Evolutionary conservation across 1,139 yeast species (phyloP).

Genomic region (Zhuliangozyma blackwelliae): DNA sequence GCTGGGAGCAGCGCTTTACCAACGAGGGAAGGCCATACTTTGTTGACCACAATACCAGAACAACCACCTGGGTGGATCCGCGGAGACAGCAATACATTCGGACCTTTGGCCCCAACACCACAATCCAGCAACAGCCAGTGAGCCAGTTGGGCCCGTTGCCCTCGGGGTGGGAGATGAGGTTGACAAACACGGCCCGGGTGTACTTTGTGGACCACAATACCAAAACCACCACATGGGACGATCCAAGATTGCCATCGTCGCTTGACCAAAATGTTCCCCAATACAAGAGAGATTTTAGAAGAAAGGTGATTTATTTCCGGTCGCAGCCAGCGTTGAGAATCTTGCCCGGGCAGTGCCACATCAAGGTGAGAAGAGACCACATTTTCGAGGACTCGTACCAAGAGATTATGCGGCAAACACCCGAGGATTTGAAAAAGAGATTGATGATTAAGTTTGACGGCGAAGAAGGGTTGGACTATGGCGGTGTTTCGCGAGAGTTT

Average conservation of each 20-base stretch:
- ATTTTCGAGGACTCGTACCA: slow-evolving; percentile 97
- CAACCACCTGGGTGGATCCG: slow-evolving; percentile 99
- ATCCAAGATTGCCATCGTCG: slow-evolving; percentile 95
- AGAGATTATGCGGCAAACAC: slow-evolving; percentile 97
- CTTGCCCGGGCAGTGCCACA: slow-evolving; percentile 97
- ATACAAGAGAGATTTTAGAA: slow-evolving; percentile 96
- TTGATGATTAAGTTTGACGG: slow-evolving; percentile 98
- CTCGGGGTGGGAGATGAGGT: slow-evolving; percentile 99
- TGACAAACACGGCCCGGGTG: slow-evolving; percentile 96
- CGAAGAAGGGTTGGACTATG: slow-evolving; percentile 98
- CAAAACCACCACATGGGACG: slow-evolving; percentile 99
- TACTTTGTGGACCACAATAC: slow-evolving; percentile 98
- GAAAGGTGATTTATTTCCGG: slow-evolving; percentile 94
- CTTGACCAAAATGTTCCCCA: slow-evolving; percentile 98
- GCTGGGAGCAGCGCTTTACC: slow-evolving; percentile 98
- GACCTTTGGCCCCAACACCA: slow-evolving; percentile 83
- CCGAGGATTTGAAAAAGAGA: slow-evolving; percentile 95
- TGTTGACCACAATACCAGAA: slow-evolving; percentile 96
- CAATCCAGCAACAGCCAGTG: slow-evolving; percentile 97
- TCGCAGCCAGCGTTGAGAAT: slow-evolving; percentile 97
- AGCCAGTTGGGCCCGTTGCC: slow-evolving; percentile 97
- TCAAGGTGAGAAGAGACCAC: slow-evolving; percentile 94
- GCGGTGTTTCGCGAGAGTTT: slow-evolving; percentile 98
- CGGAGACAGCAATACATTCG: slow-evolving; percentile 97
- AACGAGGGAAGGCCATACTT: slow-evolving; percentile 98